These are phyloP conservation scores for Glaciozyma martinii DNA, from an alignment of 768 basidiomycete species.

Conservation along the genomic window DNA sequence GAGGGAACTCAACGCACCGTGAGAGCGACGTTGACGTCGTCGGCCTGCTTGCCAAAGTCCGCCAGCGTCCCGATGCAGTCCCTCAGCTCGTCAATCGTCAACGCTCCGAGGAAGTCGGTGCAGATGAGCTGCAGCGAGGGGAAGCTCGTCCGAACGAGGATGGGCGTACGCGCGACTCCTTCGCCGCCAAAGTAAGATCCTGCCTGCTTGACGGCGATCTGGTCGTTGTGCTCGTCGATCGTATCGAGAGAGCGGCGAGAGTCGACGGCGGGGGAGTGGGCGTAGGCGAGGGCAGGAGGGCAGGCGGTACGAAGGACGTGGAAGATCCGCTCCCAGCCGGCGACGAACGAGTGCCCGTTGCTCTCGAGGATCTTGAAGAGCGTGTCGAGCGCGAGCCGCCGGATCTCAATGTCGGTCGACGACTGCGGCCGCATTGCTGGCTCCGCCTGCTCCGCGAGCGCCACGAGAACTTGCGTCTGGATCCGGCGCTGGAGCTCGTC, in stretches of 20 bases:
- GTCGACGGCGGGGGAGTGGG: slow-evolving; percentile 29
- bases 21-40: slow-evolving; percentile 88
- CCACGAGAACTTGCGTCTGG: slow-evolving; percentile 75
- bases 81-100: slow-evolving; percentile 70
- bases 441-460: slow-evolving; percentile 68
- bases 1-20: slow-evolving; percentile 49
- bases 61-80: slow-evolving; percentile 84
- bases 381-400: slow-evolving; percentile 79
- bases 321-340: slow-evolving; percentile 91
- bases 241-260: slow-evolving; percentile 15
- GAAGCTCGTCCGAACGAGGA: slow-evolving; percentile 83
- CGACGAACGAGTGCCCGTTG: slow-evolving; percentile 79
- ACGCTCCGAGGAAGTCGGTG: slow-evolving; percentile 68
- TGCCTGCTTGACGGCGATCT: not conserved
- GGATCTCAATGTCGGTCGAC: slow-evolving; percentile 59
- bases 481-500: slow-evolving; percentile 58
- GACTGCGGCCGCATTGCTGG: slow-evolving; percentile 43
- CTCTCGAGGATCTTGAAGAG: slow-evolving; percentile 82
- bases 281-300: slow-evolving; percentile 42
- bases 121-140: slow-evolving; percentile 88
- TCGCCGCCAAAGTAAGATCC: not conserved
- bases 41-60: slow-evolving; percentile 76
- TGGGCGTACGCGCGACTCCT: slow-evolving; percentile 43
- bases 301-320: slow-evolving; percentile 86
- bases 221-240: slow-evolving; percentile 15